Conservation (phyloP, 2,329 filamentous ascomycete species). For the Xylaria digitata region DNA sequence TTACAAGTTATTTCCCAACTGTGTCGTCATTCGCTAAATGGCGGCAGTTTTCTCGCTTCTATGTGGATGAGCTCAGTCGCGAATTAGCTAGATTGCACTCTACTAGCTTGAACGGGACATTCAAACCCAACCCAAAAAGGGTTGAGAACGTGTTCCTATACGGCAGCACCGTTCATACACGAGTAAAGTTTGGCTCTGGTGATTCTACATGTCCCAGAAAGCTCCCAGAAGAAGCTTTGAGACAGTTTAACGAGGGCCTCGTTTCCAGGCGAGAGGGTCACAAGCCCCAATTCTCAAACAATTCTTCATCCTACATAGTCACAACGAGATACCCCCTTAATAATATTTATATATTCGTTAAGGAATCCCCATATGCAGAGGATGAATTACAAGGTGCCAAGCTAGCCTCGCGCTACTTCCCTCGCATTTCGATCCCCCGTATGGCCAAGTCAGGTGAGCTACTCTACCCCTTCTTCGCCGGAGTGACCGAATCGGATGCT, state of each 20-base stretch:
- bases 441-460: constrained; percentile 23
- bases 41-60: neutral
- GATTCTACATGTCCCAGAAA: neutral
- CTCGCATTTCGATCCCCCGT: constrained; percentile 18
- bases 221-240: neutral
- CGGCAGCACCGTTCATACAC: neutral
- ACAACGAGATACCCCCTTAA: constrained; percentile 1
- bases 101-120: neutral
- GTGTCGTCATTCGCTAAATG: neutral
- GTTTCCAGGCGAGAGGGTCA: constrained; percentile 1
- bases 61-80: neutral
- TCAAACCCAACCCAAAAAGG: neutral
- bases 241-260: constrained; percentile 17
- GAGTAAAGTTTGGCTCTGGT: neutral
- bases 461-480: constrained; percentile 28
- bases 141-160: neutral
- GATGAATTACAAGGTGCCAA: constrained; percentile 20
- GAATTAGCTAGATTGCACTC: constrained; percentile 1
- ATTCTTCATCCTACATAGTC: constrained; percentile 27
- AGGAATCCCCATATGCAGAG: constrained; percentile 7
- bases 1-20: constrained; percentile 6
- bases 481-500: constrained; percentile 13
- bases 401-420: constrained; percentile 14
- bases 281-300: constrained; percentile 15
- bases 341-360: constrained; percentile 22